Evolutionary conservation across 768 basidiomycete species (phyloP).

Genomic region (Mycena polygramma): DNA sequence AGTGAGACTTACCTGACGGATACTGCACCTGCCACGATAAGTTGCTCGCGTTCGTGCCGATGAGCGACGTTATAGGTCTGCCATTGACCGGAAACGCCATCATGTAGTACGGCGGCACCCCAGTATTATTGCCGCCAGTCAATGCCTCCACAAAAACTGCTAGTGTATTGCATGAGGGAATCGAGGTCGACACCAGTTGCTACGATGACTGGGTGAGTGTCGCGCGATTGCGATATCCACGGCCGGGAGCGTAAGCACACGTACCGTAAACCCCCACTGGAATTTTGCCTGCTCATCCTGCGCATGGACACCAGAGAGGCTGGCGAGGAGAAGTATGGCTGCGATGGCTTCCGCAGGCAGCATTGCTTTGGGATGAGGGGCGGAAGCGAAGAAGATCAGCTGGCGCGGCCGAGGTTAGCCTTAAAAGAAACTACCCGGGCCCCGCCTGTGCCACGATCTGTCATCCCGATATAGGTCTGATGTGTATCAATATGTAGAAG

Average conservation of each 20-base stretch:
- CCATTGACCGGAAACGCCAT: constrained; percentile 55
- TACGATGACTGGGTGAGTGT: not conserved
- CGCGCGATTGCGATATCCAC: not conserved
- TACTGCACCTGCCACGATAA: constrained; percentile 58
- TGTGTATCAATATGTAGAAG: too few species aligned
- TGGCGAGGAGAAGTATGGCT: too few species aligned
- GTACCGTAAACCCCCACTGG: constrained; percentile 19
- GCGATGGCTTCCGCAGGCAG: too few species aligned
- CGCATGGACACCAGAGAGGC: not conserved
- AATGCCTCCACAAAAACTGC: not conserved
- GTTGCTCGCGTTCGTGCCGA: constrained; percentile 51
- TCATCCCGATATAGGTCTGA: too few species aligned
- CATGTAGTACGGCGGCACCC: constrained; percentile 56
- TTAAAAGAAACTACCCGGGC: too few species aligned
- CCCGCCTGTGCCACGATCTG: too few species aligned
- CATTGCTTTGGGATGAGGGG: too few species aligned
- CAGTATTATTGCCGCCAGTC: not conserved
- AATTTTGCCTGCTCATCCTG: not conserved
- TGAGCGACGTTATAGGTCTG: constrained; percentile 48
- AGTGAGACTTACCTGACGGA: constrained; percentile 51
- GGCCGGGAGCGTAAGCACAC: not conserved
- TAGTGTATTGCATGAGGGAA: not conserved
- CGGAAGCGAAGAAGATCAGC: too few species aligned
- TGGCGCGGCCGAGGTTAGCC: too few species aligned
- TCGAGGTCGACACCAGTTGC: constrained; percentile 3